Base-by-base conservation (phyloP, 1,284 basidiomycete species). In the Sporisorium reilianum region DNA sequence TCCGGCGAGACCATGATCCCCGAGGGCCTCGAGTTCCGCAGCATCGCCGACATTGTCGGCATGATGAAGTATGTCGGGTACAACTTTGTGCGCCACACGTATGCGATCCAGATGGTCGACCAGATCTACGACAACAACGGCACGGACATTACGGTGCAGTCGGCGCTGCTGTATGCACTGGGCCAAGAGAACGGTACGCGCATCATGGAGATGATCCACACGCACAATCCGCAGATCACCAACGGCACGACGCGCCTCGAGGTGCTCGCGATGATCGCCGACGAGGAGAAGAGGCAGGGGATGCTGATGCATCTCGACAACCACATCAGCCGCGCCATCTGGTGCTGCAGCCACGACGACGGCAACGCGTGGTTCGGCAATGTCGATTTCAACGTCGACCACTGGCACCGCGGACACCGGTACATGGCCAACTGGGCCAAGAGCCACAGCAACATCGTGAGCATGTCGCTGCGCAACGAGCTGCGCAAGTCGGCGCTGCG, bases 371-470 rank as follows among this genome's bases (percentile, higher is more conserved):
- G 72, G 72, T 70, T 65, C 26, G 72, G 46, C 22, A 66, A 75
- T 30, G 26, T 62, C 8, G 57, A 70, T 28, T 75, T 75, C 26
- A 36, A 69, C 23, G 48, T 66, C 7, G 44, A 34, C 23, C 66
- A 69, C 18, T 75, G 72, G 72, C 54, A 66, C 20, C 62, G 72
- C 5, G 72, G 72, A 20, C 66, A 66, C 36, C 36, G 46, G 3
- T 75, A 75, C 62, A 75, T 75, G 65, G 72, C 72, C 48, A 50
- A 75, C 2, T 75, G 62, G 62, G 72, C 72, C 26, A 65, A 66
- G 58, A 57, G 59, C 12, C 72, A 75, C 66, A 44, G 46, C 58
- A 75, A 75, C 66, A 63, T 75, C 26, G 64, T 65, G 3, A 65
- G 66, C 34, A 69, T 75, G 62, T 69, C 66, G 41, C 55, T 75